Evolutionary conservation across 768 basidiomycete genomes (phyloP), one percentile per base, ranked within the genome.

Genomic region (Pleurotus giganteus): DNA sequence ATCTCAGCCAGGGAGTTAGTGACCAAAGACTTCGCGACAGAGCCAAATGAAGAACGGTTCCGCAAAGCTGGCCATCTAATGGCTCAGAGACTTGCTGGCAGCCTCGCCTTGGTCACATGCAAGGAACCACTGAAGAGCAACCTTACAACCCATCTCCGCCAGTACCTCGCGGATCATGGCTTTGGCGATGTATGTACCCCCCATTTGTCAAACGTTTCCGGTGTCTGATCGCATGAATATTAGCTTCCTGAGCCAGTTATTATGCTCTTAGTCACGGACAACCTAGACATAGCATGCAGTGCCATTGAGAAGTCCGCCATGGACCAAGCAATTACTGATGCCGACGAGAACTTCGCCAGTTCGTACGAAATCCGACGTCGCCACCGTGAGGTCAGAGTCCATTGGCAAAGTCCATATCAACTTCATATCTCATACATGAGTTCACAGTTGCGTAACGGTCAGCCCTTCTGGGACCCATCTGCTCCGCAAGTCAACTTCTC

Each of bases 221-320:
- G n/a, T n/a, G n/a, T n/a, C 54, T 57, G 47, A 55, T 58, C n/a
- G 58, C 34, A 53, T 27, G 46, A 15, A 24, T 53, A 19, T n/a
- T 57, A 81, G 73, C 82, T 95, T 11, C 73, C 92, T 2, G 96
- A 98, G 55, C 86, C 86, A 57, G 86, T 91, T 28, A 74, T 91
- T 46, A 69, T 79, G 6, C 76, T 95, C 28, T 79, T 98, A 34
- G 93, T 95, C 12, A 82, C 86, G 56, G 95, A 98, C 61, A 98
- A 99, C 63, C 77, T 97, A 47, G 95, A 98, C 41, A 78, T 91
- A 43, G 96, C 96, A 13, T 98, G 96, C 66, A 81, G 84, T 52
- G 91, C 94, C 7, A 95, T 99, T 59, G 94, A 98, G 72, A 95
- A 93, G 63, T 95, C 95, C 4, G 97, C 97, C 0, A 97, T 97